Evolutionary conservation across 805 yeast species (phyloP).

Genomic region (Schizosaccharomyces lindneri): DNA sequence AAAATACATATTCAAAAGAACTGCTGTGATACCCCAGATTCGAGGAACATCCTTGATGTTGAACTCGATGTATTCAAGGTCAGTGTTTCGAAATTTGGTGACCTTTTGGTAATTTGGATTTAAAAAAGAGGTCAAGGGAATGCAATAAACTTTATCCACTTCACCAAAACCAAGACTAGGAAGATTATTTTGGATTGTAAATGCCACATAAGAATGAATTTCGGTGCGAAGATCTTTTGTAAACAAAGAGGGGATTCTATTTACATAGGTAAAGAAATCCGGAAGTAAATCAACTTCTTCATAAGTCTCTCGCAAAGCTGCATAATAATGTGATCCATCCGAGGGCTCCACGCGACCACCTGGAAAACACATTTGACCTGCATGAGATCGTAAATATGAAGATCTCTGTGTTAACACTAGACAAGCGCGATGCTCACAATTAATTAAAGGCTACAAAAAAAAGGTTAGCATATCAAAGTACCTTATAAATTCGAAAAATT

Average conservation of each 20-base stretch:
- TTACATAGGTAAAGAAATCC: background rate
- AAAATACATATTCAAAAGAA: background rate
- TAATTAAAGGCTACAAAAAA: background rate
- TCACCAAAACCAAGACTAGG: background rate
- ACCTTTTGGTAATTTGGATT: background rate
- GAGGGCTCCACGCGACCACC: background rate
- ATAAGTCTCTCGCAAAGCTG: background rate
- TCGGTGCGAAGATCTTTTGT: background rate
- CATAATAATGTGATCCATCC: background rate
- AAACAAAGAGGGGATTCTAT: background rate
- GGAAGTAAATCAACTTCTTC: background rate
- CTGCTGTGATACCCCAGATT: background rate
- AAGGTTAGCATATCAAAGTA: background rate
- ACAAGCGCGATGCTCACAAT: background rate
- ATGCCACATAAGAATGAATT: background rate
- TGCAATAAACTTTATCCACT: background rate
- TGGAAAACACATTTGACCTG: slow-evolving; percentile 1
- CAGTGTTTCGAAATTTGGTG: background rate
- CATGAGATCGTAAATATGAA: background rate
- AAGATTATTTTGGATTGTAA: background rate
- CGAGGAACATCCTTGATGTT: background rate
- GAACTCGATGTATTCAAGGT: background rate
- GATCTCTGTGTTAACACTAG: background rate
- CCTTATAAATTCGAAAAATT: background rate
- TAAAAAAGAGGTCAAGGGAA: background rate